Base-by-base conservation (phyloP, 2,329 filamentous ascomycete genomes). In the Paracoccidioides lutzii region DNA sequence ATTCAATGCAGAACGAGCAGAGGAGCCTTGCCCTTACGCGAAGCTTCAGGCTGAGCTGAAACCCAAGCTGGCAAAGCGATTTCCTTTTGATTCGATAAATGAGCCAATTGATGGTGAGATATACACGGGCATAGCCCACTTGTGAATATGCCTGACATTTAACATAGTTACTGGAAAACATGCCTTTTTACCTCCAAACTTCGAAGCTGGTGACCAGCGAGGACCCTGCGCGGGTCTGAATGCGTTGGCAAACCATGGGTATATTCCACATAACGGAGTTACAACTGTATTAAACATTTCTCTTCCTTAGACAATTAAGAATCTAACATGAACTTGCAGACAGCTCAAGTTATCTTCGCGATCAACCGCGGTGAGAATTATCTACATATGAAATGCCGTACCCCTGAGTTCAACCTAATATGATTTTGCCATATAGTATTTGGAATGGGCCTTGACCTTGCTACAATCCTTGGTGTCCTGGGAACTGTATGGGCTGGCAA, bases 401-500 rank as follows among this genome's bases (percentile, higher is more conserved):
- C 30, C 41, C 22, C 4, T 28, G 28, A 51, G 5, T 22, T 54
- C 10, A 53, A 57, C 30, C 45, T 58, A 46, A 58, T 52, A 12
- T 22, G 28, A 32, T 32, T 8, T 22, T n/a, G 33, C 7, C 40
- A 50, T 45, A 7, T 52, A 72, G 75, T 78, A 1, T 76, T 69
- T 32, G 74, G 75, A 3, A 78, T 79, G 76, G 70, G 71, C 0
- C 52, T 76, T 15, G 75, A 76, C 14, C 60, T 78, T 0, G 65
- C 67, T 1, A 67, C 68, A 1, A 55, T 77, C 4, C 63, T 77
- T 3, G 69, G 73, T n/a, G 65, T 74, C 3, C 71, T 76, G 64
- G 76, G 75, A 5, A 76, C 74, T 12, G 72, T 76, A 9, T 74
- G 73, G 59, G 72, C 73, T 3, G 78, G 78, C 1, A 76, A 80